A percentile compares a stretch with the other conserved stretches of the same genome.
These are phyloP conservation scores for Pelargonium australe DNA, from an alignment of 441 rosid genomes.

Conservation along the genomic window DNA sequence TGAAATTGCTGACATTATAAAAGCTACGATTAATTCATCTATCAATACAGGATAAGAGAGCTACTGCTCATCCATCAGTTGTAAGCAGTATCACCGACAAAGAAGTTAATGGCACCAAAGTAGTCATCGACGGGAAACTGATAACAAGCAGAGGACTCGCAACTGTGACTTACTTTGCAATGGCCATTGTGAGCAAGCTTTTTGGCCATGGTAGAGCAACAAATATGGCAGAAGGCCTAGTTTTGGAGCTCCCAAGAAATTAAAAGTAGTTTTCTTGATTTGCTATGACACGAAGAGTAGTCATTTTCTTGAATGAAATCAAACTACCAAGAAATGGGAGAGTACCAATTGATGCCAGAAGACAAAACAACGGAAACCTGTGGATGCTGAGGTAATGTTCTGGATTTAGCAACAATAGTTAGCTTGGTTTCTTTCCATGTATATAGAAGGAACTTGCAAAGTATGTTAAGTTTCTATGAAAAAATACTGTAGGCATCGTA, in stretches of 20 bases:
- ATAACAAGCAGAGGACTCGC: constrained; percentile 75
- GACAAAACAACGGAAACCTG: no score
- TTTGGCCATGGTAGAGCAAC: constrained; percentile 78
- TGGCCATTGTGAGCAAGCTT: constrained; percentile 70
- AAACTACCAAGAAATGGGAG: no score
- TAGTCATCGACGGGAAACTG: constrained; percentile 79
- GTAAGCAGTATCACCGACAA: constrained; percentile 25
- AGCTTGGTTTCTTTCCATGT: no score
- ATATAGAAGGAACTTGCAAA: no score
- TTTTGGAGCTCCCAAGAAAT: constrained; percentile 18
- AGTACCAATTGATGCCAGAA: no score
- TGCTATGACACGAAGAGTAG: no score
- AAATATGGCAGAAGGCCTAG: constrained; percentile 83
- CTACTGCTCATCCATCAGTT: constrained; percentile 46
- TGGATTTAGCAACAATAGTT: no score
- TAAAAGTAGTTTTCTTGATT: no score
- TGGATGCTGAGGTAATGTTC: no score
- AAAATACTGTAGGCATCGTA: no score
- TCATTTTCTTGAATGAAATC: no score
- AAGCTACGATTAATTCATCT: constrained; percentile 3
- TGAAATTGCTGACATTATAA: not conserved
- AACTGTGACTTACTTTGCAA: constrained; percentile 55
- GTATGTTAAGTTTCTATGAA: no score
- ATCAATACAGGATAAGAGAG: constrained; percentile 50
- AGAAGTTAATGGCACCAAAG: constrained; percentile 44